phyloP scores from a whole-genome alignment of 306 rosid species.

The Cucurbita ficifolia region DNA sequence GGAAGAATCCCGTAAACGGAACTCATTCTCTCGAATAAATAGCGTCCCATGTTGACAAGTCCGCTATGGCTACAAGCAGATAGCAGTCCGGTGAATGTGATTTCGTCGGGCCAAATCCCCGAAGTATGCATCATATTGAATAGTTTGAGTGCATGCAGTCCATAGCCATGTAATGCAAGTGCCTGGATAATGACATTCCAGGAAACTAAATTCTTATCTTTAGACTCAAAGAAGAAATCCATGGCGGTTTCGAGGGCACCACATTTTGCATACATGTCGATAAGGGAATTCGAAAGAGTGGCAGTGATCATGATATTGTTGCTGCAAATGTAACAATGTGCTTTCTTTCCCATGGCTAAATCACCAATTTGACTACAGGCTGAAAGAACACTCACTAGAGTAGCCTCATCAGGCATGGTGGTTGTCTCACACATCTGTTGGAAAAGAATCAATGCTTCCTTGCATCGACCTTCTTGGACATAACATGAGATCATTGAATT shows the following conservation, averaged over 20 bases:
- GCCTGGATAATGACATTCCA: slow-evolving; percentile 52
- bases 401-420: slow-evolving; percentile 43
- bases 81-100: slow-evolving; percentile 61
- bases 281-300: slow-evolving; percentile 36
- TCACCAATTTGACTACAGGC: slow-evolving; percentile 59
- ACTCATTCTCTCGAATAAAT: slow-evolving; percentile 40
- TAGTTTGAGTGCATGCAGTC: slow-evolving; percentile 34
- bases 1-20: slow-evolving; percentile 26
- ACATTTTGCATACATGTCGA: slow-evolving; percentile 61
- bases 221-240: slow-evolving; percentile 28
- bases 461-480: slow-evolving; percentile 37
- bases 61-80: slow-evolving; percentile 70
- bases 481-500: slow-evolving; percentile 50
- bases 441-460: slow-evolving; percentile 46
- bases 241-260: slow-evolving; percentile 41
- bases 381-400: slow-evolving; percentile 47
- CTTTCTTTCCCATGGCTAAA: slow-evolving; percentile 38
- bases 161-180: slow-evolving; percentile 57
- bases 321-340: slow-evolving; percentile 24
- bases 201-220: slow-evolving; percentile 46
- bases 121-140: slow-evolving; percentile 39
- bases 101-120: slow-evolving; percentile 42
- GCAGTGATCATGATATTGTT: slow-evolving; percentile 17
- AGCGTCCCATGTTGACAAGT: slow-evolving; percentile 35
- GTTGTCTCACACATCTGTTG: slow-evolving; percentile 33